Conservation (phyloP, 768 basidiomycete species). For the Sarcodon aspratus region DNA sequence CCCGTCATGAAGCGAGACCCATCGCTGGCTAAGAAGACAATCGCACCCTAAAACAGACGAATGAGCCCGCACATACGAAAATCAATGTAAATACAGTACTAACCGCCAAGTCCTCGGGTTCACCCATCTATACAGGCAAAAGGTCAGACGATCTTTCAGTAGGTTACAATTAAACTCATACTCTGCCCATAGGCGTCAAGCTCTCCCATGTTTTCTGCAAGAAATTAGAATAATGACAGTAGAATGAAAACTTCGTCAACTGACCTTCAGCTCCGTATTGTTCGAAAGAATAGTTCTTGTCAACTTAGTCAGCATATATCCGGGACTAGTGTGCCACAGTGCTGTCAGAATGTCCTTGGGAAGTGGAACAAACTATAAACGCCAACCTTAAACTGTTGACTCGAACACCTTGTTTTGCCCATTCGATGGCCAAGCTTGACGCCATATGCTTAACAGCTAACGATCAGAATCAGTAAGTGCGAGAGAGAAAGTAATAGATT, state of each 20-base stretch:
- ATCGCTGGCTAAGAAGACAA: slow-evolving; percentile 86
- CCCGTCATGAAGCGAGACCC: slow-evolving; percentile 89
- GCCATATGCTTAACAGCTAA: slow-evolving; percentile 91
- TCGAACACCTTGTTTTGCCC: slow-evolving; percentile 83
- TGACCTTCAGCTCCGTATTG: slow-evolving; percentile 65
- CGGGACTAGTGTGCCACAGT: slow-evolving; percentile 42
- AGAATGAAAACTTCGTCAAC: slow-evolving; percentile 4
- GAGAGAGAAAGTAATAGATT: neutral
- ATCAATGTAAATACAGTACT: slow-evolving; percentile 10
- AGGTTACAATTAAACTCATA: slow-evolving; percentile 21
- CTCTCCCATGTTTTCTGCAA: slow-evolving; percentile 74
- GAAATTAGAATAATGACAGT: slow-evolving; percentile 2
- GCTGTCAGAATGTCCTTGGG: slow-evolving; percentile 1
- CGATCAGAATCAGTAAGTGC: neutral
- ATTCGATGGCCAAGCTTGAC: slow-evolving; percentile 85
- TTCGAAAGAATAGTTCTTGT: slow-evolving; percentile 73
- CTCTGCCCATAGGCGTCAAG: slow-evolving; percentile 79
- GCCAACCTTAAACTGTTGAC: slow-evolving; percentile 70
- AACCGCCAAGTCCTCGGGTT: slow-evolving; percentile 85
- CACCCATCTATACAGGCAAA: slow-evolving; percentile 53
- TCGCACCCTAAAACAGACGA: slow-evolving; percentile 46
- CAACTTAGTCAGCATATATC: slow-evolving; percentile 90
- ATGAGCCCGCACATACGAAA: neutral
- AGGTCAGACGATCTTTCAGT: slow-evolving; percentile 2
- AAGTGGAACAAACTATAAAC: neutral